These are phyloP conservation scores for Thraustotheca clavata DNA, from an alignment of 352 stramenopile species.

Conservation along the genomic window DNA sequence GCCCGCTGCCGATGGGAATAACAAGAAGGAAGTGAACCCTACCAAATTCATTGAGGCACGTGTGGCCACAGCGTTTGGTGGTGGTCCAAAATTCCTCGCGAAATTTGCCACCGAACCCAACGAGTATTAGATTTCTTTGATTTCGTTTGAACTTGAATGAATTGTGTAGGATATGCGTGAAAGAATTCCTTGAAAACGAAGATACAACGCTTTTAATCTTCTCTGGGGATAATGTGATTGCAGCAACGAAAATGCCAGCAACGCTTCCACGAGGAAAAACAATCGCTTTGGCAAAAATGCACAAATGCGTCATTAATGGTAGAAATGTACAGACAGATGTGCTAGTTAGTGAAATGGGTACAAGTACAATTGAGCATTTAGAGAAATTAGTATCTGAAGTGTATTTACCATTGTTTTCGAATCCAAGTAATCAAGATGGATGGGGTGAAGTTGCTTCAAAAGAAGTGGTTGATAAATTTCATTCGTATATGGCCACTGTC, in stretches of 20 bases:
- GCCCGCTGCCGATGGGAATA: conserved; percentile 3
- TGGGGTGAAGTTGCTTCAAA: conserved; percentile 96
- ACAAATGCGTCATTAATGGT: conserved; percentile 63
- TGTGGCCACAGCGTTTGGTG: conserved; percentile 59
- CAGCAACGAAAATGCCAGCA: conserved; percentile 79
- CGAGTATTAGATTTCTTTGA: conserved; percentile 34
- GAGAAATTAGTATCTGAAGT: conserved; percentile 92
- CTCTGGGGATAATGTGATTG: conserved; percentile 80
- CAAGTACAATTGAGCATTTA: conserved; percentile 91
- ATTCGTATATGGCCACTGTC: conserved; percentile 93
- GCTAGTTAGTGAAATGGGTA: conserved; percentile 78
- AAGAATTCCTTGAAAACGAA: conserved; percentile 84
- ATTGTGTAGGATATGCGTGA: conserved; percentile 51
- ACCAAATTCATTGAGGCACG: conserved; percentile 76
- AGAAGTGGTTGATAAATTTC: conserved; percentile 96
- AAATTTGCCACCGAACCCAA: conserved; percentile 80
- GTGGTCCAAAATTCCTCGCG: conserved; percentile 60
- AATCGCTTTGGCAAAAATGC: conserved; percentile 88
- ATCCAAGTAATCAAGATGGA: conserved; percentile 90
- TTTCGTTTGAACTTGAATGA: not conserved
- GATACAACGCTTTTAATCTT: conserved; percentile 84
- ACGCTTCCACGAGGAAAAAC: conserved; percentile 83
- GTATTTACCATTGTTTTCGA: conserved; percentile 94
- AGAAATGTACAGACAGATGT: conserved; percentile 85
- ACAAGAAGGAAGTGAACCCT: conserved; percentile 65